Base-by-base conservation (phyloP, 2,329 filamentous ascomycete species). In the Trichoderma citrinoviride region DNA sequence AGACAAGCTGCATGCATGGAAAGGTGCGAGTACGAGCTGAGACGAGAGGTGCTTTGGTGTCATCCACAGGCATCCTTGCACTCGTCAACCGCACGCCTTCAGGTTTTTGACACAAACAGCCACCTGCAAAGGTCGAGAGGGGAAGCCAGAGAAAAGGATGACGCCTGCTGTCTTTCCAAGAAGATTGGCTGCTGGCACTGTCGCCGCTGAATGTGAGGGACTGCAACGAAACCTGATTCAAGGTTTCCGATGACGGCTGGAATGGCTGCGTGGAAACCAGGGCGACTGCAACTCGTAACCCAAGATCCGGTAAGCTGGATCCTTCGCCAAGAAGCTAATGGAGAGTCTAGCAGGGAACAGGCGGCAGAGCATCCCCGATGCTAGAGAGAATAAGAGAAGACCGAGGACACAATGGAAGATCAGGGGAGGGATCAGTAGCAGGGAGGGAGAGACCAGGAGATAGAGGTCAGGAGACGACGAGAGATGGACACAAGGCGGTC, bases 221-320 rank as follows among this genome's bases (percentile, higher is more conserved):
- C 5, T n/a, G 19, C 57, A 37, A 10, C 54, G 4, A 27, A 29
- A 33, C 37, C 19, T 23, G 37, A 61, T 52, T 23, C 40, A 29
- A 41, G 21, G 14, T 17, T 25, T 21, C 25, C 17, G 47, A 53
- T 44, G 47, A 44, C 29, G 46, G 23, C 40, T n/a, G 25, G 21
- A 23, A 17, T 57, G 41, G 54, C 23, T 44, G 46, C 6, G 3
- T 25, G 19, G 12, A 43, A 23, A 14, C n/a, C 25, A 25, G 37
- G 37, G 37, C 37, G 12, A 29, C 29, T 53, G n/a, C 40, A 33
- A 33, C 29, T 53, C 37, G 46, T 44, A 61, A 53, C 58, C 58
- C 10, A 29, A 41, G 25, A 44, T 43, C 58, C 58, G 58, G 25
- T 29, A n/a, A 53, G 37, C 58, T 23, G 58, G 58, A 61, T 53